Evolutionary conservation across 2,329 filamentous ascomycete genomes (phyloP), one percentile per base, ranked within the genome.

Genomic region (Scedosporium minutisporum): DNA sequence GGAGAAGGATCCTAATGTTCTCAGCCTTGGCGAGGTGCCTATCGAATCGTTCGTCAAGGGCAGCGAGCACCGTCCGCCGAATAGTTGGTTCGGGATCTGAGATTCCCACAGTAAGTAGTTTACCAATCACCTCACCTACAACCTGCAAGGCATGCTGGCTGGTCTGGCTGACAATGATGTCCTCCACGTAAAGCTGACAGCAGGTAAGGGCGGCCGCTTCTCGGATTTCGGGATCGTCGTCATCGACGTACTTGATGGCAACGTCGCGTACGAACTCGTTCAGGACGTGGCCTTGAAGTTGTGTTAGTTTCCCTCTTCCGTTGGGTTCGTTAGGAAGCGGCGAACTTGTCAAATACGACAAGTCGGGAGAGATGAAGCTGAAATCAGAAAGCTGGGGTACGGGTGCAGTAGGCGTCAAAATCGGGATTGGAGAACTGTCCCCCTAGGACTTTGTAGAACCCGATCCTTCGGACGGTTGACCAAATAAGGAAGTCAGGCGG

Each of bases 181-280:
- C 96, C 68, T 91, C 88, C 57, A 97, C 90, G 71, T 97, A 97
- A 57, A 99, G 84, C 73, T 99, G 96, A 71, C 96, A 99, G 75
- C 95, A 97, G 4, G 96, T 99, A 65, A 99, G 80, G 16, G 95
- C 93, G 2, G 95, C 93, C 16, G 95, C 95, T 74, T 96, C 93
- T 64, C 95, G 87, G 60, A 96, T 97, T 66, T 96, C 90, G 0
- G 91, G 83, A 69, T 96, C 96, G 68, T 97, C 93, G 66, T 96
- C 95, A 68, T 99, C 93, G 51, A 99, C 93, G 69, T 97, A 99
- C 73, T 93, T 95, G 71, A 99, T 96, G 3, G 96, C 95, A 59
- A 99, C 95, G 71, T 99, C 95, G 25, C 95, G 90, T 29, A 99
- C 95, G 68, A 99, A 99, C 72, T 99, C 96, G 69, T 99, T 99